Base-by-base conservation (phyloP, 2,329 filamentous ascomycete species). In the Colletotrichum salicis region DNA sequence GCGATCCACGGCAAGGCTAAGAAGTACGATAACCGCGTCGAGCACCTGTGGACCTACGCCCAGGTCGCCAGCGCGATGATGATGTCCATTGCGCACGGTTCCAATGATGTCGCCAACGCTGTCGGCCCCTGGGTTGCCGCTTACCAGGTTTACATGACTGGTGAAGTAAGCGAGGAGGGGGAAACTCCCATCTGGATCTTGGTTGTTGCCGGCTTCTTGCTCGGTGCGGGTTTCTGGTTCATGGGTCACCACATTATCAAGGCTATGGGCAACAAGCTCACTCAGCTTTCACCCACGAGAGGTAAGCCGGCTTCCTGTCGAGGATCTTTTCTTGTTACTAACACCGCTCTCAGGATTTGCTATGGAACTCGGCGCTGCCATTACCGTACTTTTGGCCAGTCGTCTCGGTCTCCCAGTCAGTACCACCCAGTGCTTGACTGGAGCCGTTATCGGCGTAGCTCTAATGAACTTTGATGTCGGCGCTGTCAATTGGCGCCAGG, bases 41-140 rank as follows among this genome's bases (percentile, higher is more conserved):
- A 86, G 75, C 84, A 87, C 76, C 78, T 85, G 61, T 86, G 82
- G 80, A 85, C 84, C 1, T 86, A 82, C 74, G 81, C 78, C 57
- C 83, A 84, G 75, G 80, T 84, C 12, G 76, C 79, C 63, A 79
- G 79, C 6, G 82, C 82, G 51, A 81, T 82, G 74, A 80, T 82
- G 74, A 80, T 83, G 78, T 83, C 81, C 24, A 82, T 84, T 67
- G 80, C 82, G 3, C 83, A 85, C 76, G 83, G 83, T n/a, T 80
- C 81, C 58, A 84, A 84, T 74, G 82, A 84, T 70, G 81, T 84
- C 5, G 79, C 82, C 52, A 84, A 84, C 71, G 82, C 82, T 1
- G 79, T 84, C 29, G 81, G 81, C 0, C 81, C 82, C n/a, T 84
- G 80, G 77, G 78, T 80, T 1, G 79, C 80, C 1, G 76, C 78